Evolutionary conservation across 495 filamentous ascomycete genomes (phyloP).

Genomic region (Beverwykella pulmonaria): DNA sequence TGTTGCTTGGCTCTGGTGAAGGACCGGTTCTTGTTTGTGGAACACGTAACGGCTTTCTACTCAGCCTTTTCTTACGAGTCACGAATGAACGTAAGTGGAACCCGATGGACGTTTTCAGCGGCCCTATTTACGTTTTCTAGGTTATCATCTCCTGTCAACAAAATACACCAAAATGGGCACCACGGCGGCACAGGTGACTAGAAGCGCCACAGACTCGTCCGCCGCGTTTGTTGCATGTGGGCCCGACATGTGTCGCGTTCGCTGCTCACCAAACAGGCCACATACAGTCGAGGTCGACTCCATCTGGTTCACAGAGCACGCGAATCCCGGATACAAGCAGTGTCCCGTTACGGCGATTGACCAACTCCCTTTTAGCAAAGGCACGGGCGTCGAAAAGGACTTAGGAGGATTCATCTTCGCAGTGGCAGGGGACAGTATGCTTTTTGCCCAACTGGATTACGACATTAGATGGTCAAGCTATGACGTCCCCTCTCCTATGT

Average conservation of each 20-base stretch:
- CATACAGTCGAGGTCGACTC: conserved; percentile 33
- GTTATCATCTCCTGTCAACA: background rate
- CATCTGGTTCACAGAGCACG: conserved; percentile 41
- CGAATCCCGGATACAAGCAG: conserved; percentile 32
- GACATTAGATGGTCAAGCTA: conserved; percentile 34
- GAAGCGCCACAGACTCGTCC: conserved; percentile 11
- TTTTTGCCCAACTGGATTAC: conserved; percentile 55
- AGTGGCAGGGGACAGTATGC: conserved; percentile 48
- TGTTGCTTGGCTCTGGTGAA: conserved; percentile 6
- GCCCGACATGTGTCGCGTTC: conserved; percentile 31
- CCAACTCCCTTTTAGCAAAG: conserved; percentile 25
- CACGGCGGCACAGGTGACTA: conserved; percentile 20
- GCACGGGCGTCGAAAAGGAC: conserved; percentile 14
- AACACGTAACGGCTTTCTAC: conserved; percentile 40
- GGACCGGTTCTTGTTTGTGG: conserved; percentile 35
- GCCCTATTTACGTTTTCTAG: background rate
- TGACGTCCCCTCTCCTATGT: background rate
- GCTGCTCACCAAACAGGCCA: background rate
- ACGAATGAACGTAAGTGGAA: background rate
- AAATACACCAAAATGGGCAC: conserved; percentile 15
- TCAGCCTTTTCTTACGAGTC: background rate
- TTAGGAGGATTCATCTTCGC: conserved; percentile 40
- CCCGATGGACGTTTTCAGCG: background rate
- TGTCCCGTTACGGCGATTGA: conserved; percentile 27
- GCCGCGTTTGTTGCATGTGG: conserved; percentile 36